Evolutionary conservation across 192 early-diverging fungal species (phyloP).

Genomic region (Rhizophagus prolifer): DNA sequence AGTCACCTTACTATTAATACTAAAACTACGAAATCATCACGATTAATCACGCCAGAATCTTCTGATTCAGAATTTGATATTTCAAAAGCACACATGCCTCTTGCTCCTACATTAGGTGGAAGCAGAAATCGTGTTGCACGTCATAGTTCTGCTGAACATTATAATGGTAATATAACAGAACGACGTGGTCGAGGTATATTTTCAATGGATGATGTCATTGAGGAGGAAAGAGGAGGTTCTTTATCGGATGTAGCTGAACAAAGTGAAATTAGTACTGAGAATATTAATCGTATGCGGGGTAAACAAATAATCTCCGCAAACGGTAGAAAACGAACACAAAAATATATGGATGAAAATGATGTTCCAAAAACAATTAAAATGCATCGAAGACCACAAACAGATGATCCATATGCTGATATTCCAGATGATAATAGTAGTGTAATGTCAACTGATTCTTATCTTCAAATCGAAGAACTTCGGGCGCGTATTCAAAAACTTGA

Average conservation of each 20-base stretch:
- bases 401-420: constrained; percentile 25
- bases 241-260: constrained; percentile 14
- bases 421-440: constrained; percentile 30
- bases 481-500: constrained; percentile 20
- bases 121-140: constrained; percentile 15
- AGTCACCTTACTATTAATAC: constrained; percentile 15
- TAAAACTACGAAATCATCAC: constrained; percentile 3
- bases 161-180: background rate
- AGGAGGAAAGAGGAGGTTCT: constrained; percentile 18
- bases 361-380: constrained; percentile 10
- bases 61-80: constrained; percentile 33
- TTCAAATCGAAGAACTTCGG: constrained; percentile 19
- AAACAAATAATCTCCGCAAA: background rate
- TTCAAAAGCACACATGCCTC: constrained; percentile 18
- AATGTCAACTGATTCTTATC: constrained; percentile 17
- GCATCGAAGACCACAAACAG: constrained; percentile 4
- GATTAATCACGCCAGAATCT: constrained; percentile 26
- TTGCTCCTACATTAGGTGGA: constrained; percentile 10
- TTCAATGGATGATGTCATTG: constrained; percentile 23
- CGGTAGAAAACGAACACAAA: constrained; percentile 11
- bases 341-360: constrained; percentile 5
- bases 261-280: background rate
- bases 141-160: constrained; percentile 18
- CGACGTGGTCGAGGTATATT: constrained; percentile 1
- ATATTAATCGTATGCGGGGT: background rate